Base-by-base conservation (phyloP, 352 stramenopile genomes). In the Blastocystis sp. region DNA sequence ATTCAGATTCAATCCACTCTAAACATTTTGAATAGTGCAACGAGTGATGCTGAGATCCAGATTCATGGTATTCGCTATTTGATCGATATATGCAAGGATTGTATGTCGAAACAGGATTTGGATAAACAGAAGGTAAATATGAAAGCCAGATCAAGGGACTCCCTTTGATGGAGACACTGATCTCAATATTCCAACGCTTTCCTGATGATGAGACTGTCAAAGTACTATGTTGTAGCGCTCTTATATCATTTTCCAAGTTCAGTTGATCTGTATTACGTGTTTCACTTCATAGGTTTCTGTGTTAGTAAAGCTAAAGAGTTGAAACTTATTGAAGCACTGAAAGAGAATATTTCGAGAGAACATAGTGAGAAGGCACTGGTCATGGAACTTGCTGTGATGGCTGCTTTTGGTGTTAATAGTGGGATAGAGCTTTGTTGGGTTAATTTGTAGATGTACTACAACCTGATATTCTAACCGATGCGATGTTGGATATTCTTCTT, bases 1-100 rank as follows among this genome's bases (percentile, higher is more conserved):
- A 42, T 63, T 35, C 67, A 80, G 32, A 63, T 80, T 61, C 39
- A 61, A 35, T 80, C 67, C n/a, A 80, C 67, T 42, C 11, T 80
- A 21, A 80, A 58, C 51, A 80, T 80, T 39, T 39, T 80, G 59
- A 56, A 52, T 7, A 80, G 35, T 61, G 43, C 67, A 7, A 42
- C 37, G 37, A 49, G 43, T 32, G 51, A 80, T 61, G 39, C 67
- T 63, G 29, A 42, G 32, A 80, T 80, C 24, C 51, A 46, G 39
- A 39, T 61, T 32, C 35, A 80, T 39, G 67, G 32, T 57, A 32
- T 80, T 63, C 43, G 51, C 43, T 63, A 42, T 42, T 19, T 80
- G 21, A 61, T 80, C 46, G 67, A 80, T 14, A n/a, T 24, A 19
- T 80, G 43, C 35, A 61, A 39, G 16, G 51, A 80, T 32, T 37